These are phyloP conservation scores for Alternaria sp. DNA, from an alignment of 2,329 filamentous ascomycete species.

Conservation along the genomic window DNA sequence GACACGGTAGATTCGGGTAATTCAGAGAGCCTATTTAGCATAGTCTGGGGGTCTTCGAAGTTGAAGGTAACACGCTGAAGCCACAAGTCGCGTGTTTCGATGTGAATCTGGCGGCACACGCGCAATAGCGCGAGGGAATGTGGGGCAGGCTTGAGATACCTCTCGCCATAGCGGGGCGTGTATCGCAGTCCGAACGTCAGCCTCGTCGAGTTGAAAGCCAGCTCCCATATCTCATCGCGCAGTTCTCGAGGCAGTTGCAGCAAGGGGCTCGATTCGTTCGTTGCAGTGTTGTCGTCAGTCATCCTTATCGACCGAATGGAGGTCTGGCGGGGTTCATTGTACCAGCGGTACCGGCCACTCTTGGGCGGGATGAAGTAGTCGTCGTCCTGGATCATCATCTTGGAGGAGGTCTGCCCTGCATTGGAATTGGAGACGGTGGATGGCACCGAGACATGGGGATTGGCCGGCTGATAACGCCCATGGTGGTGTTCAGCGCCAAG, in stretches of 20 bases:
- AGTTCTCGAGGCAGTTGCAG: constrained; percentile 24
- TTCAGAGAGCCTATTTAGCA: constrained; percentile 22
- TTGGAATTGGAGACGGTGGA: constrained; percentile 11
- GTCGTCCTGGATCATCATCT: constrained; percentile 24
- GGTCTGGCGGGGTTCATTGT: constrained; percentile 13
- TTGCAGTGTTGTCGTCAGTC: constrained; percentile 4
- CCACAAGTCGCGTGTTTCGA: constrained; percentile 26
- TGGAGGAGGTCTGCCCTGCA: constrained; percentile 15
- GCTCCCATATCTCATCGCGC: constrained; percentile 24
- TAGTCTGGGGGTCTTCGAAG: constrained; percentile 25
- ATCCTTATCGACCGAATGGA: constrained; percentile 12
- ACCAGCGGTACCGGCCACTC: constrained; percentile 18
- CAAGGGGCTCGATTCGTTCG: constrained; percentile 17
- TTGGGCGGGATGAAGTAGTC: constrained; percentile 20
- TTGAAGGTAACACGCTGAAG: constrained; percentile 24
- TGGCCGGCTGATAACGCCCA: constrained; percentile 19
- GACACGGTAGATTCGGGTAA: constrained; percentile 20
- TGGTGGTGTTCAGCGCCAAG: constrained; percentile 17
- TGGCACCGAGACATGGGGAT: constrained; percentile 16
- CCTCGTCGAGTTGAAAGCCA: constrained; percentile 27
- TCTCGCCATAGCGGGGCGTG: constrained; percentile 23
- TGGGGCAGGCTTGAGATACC: constrained; percentile 25
- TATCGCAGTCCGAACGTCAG: constrained; percentile 26
- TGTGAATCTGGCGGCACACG: constrained; percentile 23
- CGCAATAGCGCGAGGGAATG: constrained; percentile 25